phyloP scores from a whole-genome alignment of 148 eudicot genomes.

The Arbutus unedo region DNA sequence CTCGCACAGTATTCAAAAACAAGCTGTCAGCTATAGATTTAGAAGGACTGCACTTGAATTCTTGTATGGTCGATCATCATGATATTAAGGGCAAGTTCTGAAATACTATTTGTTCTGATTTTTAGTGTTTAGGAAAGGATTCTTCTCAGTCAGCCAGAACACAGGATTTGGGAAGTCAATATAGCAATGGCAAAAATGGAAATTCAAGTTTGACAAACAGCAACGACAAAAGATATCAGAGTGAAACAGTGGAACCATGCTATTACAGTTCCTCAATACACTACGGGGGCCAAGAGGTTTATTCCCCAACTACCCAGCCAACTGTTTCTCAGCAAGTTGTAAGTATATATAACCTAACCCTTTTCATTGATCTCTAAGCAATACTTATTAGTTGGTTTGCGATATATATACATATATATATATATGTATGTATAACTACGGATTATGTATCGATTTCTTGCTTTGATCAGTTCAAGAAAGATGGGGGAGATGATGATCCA shows the following conservation, averaged over 20 bases:
- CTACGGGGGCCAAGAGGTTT: conserved; percentile 86
- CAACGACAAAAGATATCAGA: conserved; percentile 34
- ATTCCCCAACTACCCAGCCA: conserved; percentile 41
- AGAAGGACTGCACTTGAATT: neutral
- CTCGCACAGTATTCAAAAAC: too few species aligned
- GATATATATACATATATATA: too few species aligned
- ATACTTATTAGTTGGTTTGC: neutral
- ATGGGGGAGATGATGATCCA: conserved; percentile 48
- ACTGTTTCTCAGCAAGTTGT: conserved; percentile 40
- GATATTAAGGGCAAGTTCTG: neutral
- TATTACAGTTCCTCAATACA: conserved; percentile 69
- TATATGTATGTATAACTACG: neutral
- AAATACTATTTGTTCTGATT: neutral
- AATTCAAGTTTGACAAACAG: conserved; percentile 21
- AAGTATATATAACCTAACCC: conserved; percentile 12
- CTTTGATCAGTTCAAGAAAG: conserved; percentile 53
- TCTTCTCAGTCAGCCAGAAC: conserved; percentile 21
- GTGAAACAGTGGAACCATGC: conserved; percentile 45
- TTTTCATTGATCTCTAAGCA: neutral
- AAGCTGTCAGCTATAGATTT: too few species aligned
- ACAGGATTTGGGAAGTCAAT: conserved; percentile 25
- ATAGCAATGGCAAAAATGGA: conserved; percentile 32
- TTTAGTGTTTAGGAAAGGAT: conserved; percentile 25
- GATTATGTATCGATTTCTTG: neutral
- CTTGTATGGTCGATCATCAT: neutral